A percentile compares a stretch with the other conserved stretches of the same genome.
Evolutionary conservation across 148 eudicot genomes (phyloP).

Genomic region (Chenopodium album): DNA sequence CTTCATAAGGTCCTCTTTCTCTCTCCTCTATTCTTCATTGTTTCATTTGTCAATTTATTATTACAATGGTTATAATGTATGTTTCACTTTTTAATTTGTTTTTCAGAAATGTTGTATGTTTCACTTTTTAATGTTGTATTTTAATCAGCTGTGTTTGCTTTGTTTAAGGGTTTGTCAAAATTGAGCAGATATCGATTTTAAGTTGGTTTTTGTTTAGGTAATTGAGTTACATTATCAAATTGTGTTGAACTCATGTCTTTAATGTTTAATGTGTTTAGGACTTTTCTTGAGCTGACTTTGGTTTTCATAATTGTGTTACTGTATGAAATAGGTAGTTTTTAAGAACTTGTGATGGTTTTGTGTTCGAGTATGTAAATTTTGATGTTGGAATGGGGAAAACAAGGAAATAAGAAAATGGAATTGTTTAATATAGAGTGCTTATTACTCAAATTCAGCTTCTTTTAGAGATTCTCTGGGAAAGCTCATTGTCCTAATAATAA

Average conservation of each 20-base stretch:
- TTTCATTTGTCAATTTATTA: neutral
- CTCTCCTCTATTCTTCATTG: neutral
- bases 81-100: neutral
- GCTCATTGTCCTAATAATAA: neutral
- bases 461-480: too few species aligned
- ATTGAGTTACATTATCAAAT: too few species aligned
- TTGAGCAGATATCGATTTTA: too few species aligned
- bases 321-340: too few species aligned
- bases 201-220: too few species aligned
- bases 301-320: too few species aligned
- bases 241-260: too few species aligned
- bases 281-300: neutral
- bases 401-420: neutral
- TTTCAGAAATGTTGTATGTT: neutral
- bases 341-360: neutral
- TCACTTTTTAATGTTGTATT: neutral
- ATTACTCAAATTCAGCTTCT: neutral
- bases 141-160: too few species aligned
- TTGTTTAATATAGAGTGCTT: too few species aligned
- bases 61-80: too few species aligned
- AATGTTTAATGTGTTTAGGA: neutral
- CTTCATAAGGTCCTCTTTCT: constrained; percentile 60
- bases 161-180: too few species aligned
- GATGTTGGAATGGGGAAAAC: neutral
- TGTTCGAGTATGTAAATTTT: neutral